Evolutionary conservation across 306 rosid species (phyloP).

Genomic region (Arachis hypogaea): DNA sequence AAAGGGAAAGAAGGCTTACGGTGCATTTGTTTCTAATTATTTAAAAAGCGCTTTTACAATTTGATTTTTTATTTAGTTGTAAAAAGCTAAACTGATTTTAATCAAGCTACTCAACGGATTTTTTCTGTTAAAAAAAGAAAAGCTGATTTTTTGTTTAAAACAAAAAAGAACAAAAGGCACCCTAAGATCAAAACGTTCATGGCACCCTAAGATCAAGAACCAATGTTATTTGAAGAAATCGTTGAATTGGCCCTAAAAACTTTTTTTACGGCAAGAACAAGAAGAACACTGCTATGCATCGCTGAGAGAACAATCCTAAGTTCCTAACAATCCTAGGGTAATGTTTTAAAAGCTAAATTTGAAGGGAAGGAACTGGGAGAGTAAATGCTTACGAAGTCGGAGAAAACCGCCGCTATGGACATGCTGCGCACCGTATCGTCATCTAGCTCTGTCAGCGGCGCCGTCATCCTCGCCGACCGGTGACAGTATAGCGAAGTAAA

Average conservation of each 20-base stretch:
- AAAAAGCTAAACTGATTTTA: too few relatives aligned
- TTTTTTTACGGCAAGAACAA: neutral
- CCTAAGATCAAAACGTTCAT: neutral
- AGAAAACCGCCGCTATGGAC: slow-evolving; percentile 86
- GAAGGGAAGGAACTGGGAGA: neutral
- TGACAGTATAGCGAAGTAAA: neutral
- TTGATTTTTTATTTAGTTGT: too few relatives aligned
- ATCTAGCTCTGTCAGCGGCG: slow-evolving; percentile 71
- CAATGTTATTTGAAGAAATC: neutral
- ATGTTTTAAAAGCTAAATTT: neutral
- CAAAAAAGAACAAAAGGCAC: neutral
- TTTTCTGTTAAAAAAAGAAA: neutral
- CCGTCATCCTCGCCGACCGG: slow-evolving; percentile 42
- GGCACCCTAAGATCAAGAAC: neutral
- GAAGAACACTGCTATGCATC: neutral
- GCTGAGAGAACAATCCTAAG: neutral
- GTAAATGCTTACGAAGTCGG: slow-evolving; percentile 72
- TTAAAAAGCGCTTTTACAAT: neutral
- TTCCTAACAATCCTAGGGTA: neutral
- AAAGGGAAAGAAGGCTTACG: neutral
- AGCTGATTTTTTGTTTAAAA: neutral
- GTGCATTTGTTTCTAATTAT: neutral
- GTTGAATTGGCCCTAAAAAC: neutral
- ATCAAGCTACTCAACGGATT: too few relatives aligned
- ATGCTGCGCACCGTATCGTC: slow-evolving; percentile 72